phyloP scores from a whole-genome alignment of 2,329 filamentous ascomycete genomes.

The Thielaviopsis ethacetica region DNA sequence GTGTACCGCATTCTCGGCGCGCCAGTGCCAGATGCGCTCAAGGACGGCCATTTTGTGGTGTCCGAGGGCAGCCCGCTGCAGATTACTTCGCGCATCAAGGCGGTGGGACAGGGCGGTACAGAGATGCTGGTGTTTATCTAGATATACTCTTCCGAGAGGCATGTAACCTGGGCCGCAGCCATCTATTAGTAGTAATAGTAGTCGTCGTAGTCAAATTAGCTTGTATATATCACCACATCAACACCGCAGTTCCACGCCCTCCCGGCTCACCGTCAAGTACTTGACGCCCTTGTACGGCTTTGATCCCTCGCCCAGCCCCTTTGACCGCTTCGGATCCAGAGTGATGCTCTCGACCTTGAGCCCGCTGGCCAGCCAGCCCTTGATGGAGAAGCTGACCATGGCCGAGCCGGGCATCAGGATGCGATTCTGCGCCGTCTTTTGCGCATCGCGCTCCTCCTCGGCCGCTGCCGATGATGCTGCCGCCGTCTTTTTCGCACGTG shows the following conservation, averaged over 20 bases:
- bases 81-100: conserved; percentile 38
- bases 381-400: conserved; percentile 53
- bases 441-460: conserved; percentile 32
- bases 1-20: conserved; percentile 41
- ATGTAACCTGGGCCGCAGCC: no score
- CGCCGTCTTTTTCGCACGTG: background rate
- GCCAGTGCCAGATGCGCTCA: conserved; percentile 17
- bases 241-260: conserved; percentile 47
- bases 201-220: no score
- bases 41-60: conserved; percentile 38
- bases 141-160: no score
- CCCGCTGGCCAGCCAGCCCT: conserved; percentile 52
- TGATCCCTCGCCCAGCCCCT: conserved; percentile 70
- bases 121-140: conserved; percentile 9
- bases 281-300: conserved; percentile 98
- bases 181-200: background rate
- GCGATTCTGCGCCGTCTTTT: conserved; percentile 50
- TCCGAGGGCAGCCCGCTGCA: conserved; percentile 47
- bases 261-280: conserved; percentile 65
- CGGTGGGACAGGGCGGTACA: conserved; percentile 24
- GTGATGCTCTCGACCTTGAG: conserved; percentile 52
- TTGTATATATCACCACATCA: conserved; percentile 17
- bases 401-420: conserved; percentile 68
- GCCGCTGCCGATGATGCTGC: conserved; percentile 13
- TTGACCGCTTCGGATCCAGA: conserved; percentile 61